Evolutionary conservation across 768 basidiomycete species (phyloP).

Genomic region (Lactarius hengduanensis): DNA sequence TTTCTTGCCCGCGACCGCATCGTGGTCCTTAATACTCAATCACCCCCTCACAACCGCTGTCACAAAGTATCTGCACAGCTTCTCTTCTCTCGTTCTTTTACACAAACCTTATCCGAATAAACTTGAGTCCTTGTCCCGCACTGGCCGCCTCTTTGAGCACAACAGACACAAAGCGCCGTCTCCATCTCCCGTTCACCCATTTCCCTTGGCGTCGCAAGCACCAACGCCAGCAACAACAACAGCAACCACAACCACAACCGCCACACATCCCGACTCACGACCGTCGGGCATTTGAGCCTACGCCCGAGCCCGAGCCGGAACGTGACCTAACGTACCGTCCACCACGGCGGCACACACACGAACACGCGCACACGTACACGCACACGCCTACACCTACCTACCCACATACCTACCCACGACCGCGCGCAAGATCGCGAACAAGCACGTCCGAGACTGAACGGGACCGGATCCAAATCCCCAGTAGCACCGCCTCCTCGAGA

Average conservation of each 20-base stretch:
- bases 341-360: not conserved
- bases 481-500: not conserved
- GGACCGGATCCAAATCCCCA: not conserved
- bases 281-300: slow-evolving; percentile 5
- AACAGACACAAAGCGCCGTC: slow-evolving; percentile 5
- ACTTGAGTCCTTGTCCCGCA: not conserved
- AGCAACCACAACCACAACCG: not conserved
- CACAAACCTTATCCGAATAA: not conserved
- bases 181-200: not conserved
- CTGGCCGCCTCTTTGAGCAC: slow-evolving; percentile 13
- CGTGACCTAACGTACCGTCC: slow-evolving; percentile 9
- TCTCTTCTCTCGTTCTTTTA: not conserved
- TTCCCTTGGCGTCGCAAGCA: slow-evolving; percentile 15
- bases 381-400: not conserved
- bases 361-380: not conserved
- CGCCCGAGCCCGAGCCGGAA: slow-evolving; percentile 10
- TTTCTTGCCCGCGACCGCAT: slow-evolving; percentile 12
- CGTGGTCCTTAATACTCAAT: not conserved
- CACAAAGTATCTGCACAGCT: not conserved
- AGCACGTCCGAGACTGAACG: slow-evolving; percentile 10
- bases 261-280: not conserved
- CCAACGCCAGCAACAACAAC: slow-evolving; percentile 9
- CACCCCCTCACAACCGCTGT: slow-evolving; percentile 5
- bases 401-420: slow-evolving; percentile 15
- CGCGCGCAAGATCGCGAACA: slow-evolving; percentile 2